phyloP scores from a whole-genome alignment of 2,329 filamentous ascomycete genomes.

The Pestalotiopsis sp. region DNA sequence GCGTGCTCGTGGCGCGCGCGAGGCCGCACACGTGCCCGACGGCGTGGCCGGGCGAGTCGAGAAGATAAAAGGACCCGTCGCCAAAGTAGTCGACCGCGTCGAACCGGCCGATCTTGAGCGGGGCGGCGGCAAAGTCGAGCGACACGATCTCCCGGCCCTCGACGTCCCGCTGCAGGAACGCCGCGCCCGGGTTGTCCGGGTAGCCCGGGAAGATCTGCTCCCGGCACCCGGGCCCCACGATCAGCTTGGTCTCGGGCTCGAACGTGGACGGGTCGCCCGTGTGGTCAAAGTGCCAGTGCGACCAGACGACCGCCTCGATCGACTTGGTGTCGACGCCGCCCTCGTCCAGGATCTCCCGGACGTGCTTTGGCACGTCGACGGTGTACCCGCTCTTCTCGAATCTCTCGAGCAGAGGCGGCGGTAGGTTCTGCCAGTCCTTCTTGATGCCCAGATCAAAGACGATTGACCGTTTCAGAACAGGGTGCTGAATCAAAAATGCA shows the following conservation, averaged over 20 bases:
- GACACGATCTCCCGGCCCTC: slow-evolving; percentile 25
- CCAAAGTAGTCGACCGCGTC: slow-evolving; percentile 35
- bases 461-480: slow-evolving; percentile 21
- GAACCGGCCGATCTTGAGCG: slow-evolving; percentile 21
- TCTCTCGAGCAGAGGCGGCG: slow-evolving; percentile 11
- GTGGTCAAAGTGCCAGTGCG: slow-evolving; percentile 52
- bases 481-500: slow-evolving; percentile 26
- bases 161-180: slow-evolving; percentile 28
- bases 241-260: slow-evolving; percentile 40
- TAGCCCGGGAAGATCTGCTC: slow-evolving; percentile 22
- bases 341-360: slow-evolving; percentile 24
- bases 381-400: slow-evolving; percentile 7
- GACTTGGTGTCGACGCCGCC: slow-evolving; percentile 18
- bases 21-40: slow-evolving; percentile 38
- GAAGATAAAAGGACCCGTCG: slow-evolving; percentile 35
- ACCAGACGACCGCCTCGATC: slow-evolving; percentile 37
- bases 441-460: slow-evolving; percentile 19
- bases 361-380: slow-evolving; percentile 20
- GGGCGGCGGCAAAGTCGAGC: slow-evolving; percentile 22
- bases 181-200: slow-evolving; percentile 19
- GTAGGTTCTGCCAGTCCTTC: slow-evolving; percentile 16
- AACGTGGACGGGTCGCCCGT: slow-evolving; percentile 49
- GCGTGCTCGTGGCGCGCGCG: slow-evolving; percentile 35
- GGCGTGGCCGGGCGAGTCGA: slow-evolving; percentile 35
- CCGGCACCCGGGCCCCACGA: slow-evolving; percentile 36